Percentiles rank a stretch among this genome's conserved stretches.
These are phyloP conservation scores for Hemileia vastatrix DNA, from an alignment of 1,284 basidiomycete species.

Conservation along the genomic window DNA sequence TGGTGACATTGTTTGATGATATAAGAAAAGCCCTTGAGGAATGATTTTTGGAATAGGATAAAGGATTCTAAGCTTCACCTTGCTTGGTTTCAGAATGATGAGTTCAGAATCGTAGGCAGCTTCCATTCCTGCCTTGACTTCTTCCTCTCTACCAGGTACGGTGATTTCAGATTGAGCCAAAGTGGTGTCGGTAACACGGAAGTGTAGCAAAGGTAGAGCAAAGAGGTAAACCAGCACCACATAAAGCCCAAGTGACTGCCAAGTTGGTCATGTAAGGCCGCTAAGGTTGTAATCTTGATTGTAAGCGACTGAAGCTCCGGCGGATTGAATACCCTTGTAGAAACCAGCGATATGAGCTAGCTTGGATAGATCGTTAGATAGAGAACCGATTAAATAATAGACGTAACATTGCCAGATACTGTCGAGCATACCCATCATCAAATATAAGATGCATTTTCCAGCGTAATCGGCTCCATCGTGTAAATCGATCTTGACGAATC, in stretches of 20 bases:
- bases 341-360: constrained; percentile 34
- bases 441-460: neutral
- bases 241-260: constrained; percentile 35
- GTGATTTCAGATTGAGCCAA: constrained; percentile 29
- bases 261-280: constrained; percentile 35
- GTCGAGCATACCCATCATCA: neutral
- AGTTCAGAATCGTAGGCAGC: neutral
- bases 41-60: no score
- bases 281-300: constrained; percentile 31
- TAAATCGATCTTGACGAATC: neutral
- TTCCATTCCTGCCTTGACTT: constrained; percentile 22
- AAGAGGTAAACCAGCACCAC: constrained; percentile 31
- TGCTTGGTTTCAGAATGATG: no score
- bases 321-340: constrained; percentile 31
- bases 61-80: no score
- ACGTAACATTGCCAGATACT: constrained; percentile 19
- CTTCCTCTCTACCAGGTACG: constrained; percentile 30
- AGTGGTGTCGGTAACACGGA: constrained; percentile 33
- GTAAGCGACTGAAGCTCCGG: constrained; percentile 33
- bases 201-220: constrained; percentile 30
- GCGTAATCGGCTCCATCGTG: neutral
- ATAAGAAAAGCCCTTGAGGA: no score
- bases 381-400: constrained; percentile 35
- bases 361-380: constrained; percentile 36
- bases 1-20: no score